Evolutionary conservation across 139 green algal genomes (phyloP), one percentile per base, ranked within the genome.

Genomic region (Closterium sp.): DNA sequence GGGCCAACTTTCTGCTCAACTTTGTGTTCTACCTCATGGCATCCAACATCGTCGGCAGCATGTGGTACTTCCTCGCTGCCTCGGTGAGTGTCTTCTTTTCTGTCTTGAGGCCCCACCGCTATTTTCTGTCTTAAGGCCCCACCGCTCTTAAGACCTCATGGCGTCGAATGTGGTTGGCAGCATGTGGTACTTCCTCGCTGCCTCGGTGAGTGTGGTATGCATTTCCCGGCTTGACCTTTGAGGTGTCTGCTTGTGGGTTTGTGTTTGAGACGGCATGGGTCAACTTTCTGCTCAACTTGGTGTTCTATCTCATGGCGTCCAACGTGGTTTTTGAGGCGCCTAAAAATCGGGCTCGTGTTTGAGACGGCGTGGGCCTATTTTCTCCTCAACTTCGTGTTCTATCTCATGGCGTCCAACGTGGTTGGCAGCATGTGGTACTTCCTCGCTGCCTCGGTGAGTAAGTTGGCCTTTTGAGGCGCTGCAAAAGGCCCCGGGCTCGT

Each of bases 191-290:
- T 73, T 73, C 10, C 50, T 73, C 17, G 50, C 50, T 27, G 50
- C 50, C 13, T 73, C 50, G 50, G 50, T 79, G 62, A 79, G 62
- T 79, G 62, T 5, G n/a, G n/a, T n/a, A n/a, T n/a, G n/a, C n/a
- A n/a, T 7, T 62, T 62, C 42, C 42, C 42, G 7, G 42, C 42
- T 62, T 62, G 42, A 62, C 5, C 42, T 13, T 62, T 62, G 42
- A 13, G 42, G 5, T 62, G 42, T 62, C 5, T 62, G n/a, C n/a
- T n/a, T n/a, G n/a, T n/a, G 42, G 42, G 42, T 2, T 93, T 17
- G 24, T 94, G 27, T 92, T 94, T 50, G 88, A 94, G 34, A 92
- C 88, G 2, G 88, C 91, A 4, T 94, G 91, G 91, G 88, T 88
- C 11, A 30, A 89, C 89, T 89, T 92, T 28, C 6, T 88, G 28